A percentile compares a stretch with the other conserved stretches of the same genome.
Evolutionary conservation across 352 stramenopile genomes (phyloP).

Genomic region (Pythium dissimile): DNA sequence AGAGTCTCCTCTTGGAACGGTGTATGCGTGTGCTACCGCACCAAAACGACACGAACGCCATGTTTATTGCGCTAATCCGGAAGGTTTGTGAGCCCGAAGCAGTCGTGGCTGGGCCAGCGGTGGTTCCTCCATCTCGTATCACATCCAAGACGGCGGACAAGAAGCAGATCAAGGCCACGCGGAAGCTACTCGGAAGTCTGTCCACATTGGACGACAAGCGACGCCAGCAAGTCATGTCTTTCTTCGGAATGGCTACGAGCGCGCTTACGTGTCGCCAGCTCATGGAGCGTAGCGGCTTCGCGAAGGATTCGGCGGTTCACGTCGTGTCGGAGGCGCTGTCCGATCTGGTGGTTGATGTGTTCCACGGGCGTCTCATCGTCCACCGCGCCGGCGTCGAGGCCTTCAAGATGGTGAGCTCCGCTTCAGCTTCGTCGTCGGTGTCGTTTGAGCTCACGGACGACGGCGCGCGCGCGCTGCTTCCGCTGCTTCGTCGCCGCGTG

Average conservation of each 20-base stretch:
- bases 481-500: slow-evolving; percentile 43
- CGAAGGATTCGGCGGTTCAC: slow-evolving; percentile 66
- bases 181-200: slow-evolving; percentile 65
- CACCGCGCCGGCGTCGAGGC: slow-evolving; percentile 63
- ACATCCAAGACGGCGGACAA: slow-evolving; percentile 31
- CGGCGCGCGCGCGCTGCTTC: slow-evolving; percentile 53
- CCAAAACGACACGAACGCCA: slow-evolving; percentile 96
- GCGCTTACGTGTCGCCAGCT: slow-evolving; percentile 26
- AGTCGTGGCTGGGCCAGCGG: slow-evolving; percentile 33
- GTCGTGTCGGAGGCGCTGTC: slow-evolving; percentile 56
- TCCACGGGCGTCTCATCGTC: slow-evolving; percentile 46
- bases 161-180: slow-evolving; percentile 47
- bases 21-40: slow-evolving; percentile 96
- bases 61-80: slow-evolving; percentile 97
- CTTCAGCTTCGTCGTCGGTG: not conserved
- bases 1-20: slow-evolving; percentile 74
- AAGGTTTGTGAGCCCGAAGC: slow-evolving; percentile 34
- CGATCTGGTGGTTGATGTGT: slow-evolving; percentile 32
- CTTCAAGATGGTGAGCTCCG: slow-evolving; percentile 20
- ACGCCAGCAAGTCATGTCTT: slow-evolving; percentile 30
- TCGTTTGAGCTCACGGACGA: slow-evolving; percentile 62
- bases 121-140: slow-evolving; percentile 5
- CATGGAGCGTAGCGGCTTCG: slow-evolving; percentile 63
- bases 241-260: slow-evolving; percentile 31
- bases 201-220: slow-evolving; percentile 38